Evolutionary conservation across 345 rosid species (phyloP), one percentile per base, ranked within the genome.

Genomic region (Stellera chamaejasme): DNA sequence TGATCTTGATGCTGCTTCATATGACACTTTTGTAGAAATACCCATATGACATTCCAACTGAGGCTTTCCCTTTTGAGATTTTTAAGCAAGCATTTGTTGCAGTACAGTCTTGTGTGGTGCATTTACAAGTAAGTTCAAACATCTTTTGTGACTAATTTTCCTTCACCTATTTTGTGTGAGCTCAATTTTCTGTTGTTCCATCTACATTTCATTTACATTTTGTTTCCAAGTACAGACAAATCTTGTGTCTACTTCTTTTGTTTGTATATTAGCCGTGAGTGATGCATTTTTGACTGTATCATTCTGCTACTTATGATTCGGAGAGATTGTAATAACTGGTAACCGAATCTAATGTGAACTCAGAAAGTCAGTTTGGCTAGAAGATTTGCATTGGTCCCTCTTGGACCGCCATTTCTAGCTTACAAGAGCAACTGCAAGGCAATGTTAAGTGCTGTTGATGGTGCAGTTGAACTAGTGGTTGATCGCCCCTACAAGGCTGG

Each of bases 321-420:
- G 19, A 27, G 48, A 47, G 42, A 43, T 57, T 50, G 48, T 51
- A 48, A 42, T 27, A 19, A 65, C 15, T 73, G 60, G 67, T 62
- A 1, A 56, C n/a, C 27, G 50, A 25, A 54, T 54, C 66, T 25
- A 49, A 45, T 69, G 48, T 70, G 50, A 71, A 25, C 67, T 68
- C 93, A 92, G 98, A 92, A 86, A 76, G 98, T 92, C 48, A 79
- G 93, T 67, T 79, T 92, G 75, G 96, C 96, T 61, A 79, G 98
- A 54, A 85, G 98, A 69, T 92, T 92, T 79, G 98, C 98, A 48
- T 72, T 92, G 76, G 98, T 86, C 60, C 98, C 98, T 64, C 93
- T 92, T 78, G 98, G 98, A 48, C 98, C 98, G 53, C 98, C 98
- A 58, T 70, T 92, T 76, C 79, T 92, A 60, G 84, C 96, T 23